Evolutionary conservation across 305 asterid species (phyloP).

Genomic region (Fraxinus xanthoxyloides): DNA sequence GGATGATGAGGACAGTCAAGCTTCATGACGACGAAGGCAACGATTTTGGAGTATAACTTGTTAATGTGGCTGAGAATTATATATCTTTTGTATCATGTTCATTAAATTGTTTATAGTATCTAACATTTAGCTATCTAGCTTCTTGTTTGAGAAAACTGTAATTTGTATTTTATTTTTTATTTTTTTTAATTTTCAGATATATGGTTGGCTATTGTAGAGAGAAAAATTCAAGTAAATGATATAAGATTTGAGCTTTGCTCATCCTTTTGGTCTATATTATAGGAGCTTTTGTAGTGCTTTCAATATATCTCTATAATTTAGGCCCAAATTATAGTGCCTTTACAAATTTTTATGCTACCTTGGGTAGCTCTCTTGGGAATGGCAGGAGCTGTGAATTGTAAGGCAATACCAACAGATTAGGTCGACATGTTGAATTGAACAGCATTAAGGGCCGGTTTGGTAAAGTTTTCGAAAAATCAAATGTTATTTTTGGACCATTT

Average conservation of each 20-base stretch:
- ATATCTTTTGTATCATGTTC: conserved; percentile 8
- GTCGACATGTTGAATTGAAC: not conserved
- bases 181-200: not conserved
- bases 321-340: not conserved
- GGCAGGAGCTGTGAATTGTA: not conserved
- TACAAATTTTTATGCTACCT: not conserved
- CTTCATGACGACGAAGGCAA: conserved; percentile 19
- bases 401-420: not conserved
- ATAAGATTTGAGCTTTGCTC: not conserved
- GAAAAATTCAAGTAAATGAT: not conserved
- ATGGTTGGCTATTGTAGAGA: conserved; percentile 8
- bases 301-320: not conserved
- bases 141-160: not conserved
- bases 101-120: conserved; percentile 6
- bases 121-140: conserved; percentile 6
- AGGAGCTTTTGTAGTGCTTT: not conserved
- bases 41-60: conserved; percentile 14
- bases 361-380: not conserved
- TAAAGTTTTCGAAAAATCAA: no score
- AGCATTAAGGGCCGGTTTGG: not conserved
- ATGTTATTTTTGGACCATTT: not conserved
- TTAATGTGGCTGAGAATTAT: conserved; percentile 8
- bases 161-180: no score
- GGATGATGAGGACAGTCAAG: conserved; percentile 60
- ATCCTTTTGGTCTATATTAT: not conserved